These are phyloP conservation scores for Microbotryum silenes-acaulis DNA, from an alignment of 1,284 basidiomycete genomes.

Conservation along the genomic window DNA sequence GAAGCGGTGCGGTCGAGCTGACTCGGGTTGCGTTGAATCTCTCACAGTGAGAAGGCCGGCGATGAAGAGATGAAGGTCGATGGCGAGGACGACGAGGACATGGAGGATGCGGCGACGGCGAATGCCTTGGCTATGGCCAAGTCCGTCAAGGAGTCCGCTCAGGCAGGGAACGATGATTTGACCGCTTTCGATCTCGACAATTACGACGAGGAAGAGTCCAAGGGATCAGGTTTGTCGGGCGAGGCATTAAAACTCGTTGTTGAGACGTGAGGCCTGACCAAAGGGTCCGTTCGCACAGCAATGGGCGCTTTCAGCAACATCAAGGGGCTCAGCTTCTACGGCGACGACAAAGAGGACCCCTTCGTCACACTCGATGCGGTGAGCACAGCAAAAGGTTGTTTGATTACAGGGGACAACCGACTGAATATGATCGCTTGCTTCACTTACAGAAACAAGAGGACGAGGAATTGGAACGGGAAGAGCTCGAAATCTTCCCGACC, in stretches of 20 bases:
- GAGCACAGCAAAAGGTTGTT: slow-evolving; percentile 27
- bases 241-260: background rate
- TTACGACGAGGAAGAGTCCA: slow-evolving; percentile 77
- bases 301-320: slow-evolving; percentile 91
- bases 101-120: slow-evolving; percentile 49
- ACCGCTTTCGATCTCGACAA: slow-evolving; percentile 85
- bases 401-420: background rate
- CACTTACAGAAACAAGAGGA: slow-evolving; percentile 47
- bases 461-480: slow-evolving; percentile 76
- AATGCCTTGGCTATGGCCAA: slow-evolving; percentile 19
- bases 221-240: slow-evolving; percentile 47
- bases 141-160: slow-evolving; percentile 41
- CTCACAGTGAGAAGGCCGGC: no score
- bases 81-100: slow-evolving; percentile 52
- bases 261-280: no score
- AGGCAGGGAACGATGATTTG: slow-evolving; percentile 59
- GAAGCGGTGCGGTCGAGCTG: no score
- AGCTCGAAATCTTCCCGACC: slow-evolving; percentile 78
- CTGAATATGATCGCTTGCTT: background rate
- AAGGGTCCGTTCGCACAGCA: slow-evolving; percentile 43
- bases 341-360: slow-evolving; percentile 87
- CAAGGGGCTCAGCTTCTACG: slow-evolving; percentile 87
- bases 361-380: slow-evolving; percentile 95
- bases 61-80: slow-evolving; percentile 3
- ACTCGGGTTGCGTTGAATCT: no score